Conservation (phyloP, 495 filamentous ascomycete species). For the Lophium mytilinum region DNA sequence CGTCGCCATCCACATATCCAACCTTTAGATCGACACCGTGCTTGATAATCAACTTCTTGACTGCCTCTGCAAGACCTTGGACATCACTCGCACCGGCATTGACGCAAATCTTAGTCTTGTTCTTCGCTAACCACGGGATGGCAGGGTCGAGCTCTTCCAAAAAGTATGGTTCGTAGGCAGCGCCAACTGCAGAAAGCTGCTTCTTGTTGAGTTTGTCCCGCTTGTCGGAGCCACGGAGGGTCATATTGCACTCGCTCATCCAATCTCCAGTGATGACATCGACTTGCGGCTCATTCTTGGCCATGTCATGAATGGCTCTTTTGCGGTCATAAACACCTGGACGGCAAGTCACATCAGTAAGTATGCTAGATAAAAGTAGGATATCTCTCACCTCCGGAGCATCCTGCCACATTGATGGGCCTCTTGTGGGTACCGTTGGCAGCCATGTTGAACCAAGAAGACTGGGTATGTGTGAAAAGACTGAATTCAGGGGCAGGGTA, state of each 20-base stretch:
- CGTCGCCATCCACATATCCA: slow-evolving; percentile 18
- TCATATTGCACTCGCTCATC: slow-evolving; percentile 19
- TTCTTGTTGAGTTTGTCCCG: slow-evolving; percentile 11
- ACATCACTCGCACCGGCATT: slow-evolving; percentile 18
- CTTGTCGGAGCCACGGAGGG: slow-evolving; percentile 12
- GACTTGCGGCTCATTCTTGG: slow-evolving; percentile 12
- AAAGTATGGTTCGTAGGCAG: slow-evolving; percentile 18
- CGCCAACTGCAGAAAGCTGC: slow-evolving; percentile 3
- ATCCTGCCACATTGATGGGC: slow-evolving; percentile 16
- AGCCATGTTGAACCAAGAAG: not conserved
- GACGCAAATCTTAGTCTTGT: slow-evolving; percentile 13
- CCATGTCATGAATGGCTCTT: slow-evolving; percentile 16
- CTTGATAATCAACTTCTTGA: slow-evolving; percentile 14
- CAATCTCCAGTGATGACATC: slow-evolving; percentile 24
- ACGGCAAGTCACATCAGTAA: not conserved
- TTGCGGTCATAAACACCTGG: slow-evolving; percentile 18
- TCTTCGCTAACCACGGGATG: slow-evolving; percentile 16
- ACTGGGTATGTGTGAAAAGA: no score
- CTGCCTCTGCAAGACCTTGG: slow-evolving; percentile 6
- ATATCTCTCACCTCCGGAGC: slow-evolving; percentile 8
- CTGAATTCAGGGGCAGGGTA: no score
- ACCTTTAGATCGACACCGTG: slow-evolving; percentile 19
- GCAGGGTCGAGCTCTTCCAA: slow-evolving; percentile 18
- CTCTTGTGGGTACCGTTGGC: slow-evolving; percentile 10
- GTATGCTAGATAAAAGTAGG: not conserved